Evolutionary conservation across 2,329 filamentous ascomycete species (phyloP), one percentile per base, ranked within the genome.

Genomic region (Didymella glomerata): DNA sequence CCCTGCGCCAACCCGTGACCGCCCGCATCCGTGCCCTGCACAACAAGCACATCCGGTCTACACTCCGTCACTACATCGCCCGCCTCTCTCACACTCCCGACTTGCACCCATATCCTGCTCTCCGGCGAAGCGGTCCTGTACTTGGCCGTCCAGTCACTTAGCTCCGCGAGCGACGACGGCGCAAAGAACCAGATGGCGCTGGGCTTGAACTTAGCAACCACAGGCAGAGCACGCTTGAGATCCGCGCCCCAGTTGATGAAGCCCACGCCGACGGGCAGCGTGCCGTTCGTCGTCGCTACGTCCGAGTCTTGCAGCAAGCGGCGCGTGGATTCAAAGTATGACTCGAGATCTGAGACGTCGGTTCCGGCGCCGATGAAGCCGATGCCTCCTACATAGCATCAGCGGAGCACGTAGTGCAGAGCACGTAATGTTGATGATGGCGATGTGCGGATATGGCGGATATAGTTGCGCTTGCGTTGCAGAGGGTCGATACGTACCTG

Each of bases 101-200:
- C 80, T 69, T 90, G 87, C 2, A 88, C 80, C 73, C 87, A 87
- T 2, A 88, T 81, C 59, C 79, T 79, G n/a, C 57, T 84, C 2
- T 62, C 41, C 54, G 73, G 68, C 74, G 34, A 74, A 68, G 74
- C 62, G 0, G 61, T 58, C 22, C 78, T 71, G 16, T 75, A 65
- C 14, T 68, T 75, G 6, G 45, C 61, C 28, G 73, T 71, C 76
- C 71, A 80, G 32, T 28, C 70, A 16, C 54, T 62, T 54, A 77
- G 72, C 25, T 79, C 76, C 18, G 78, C 69, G 20, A 76, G 18
- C 16, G 80, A 72, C 2, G 79, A 75, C 1, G 87, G 86, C 1
- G 87, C 89, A 67, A 90, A 90, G 10, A 91, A 80, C 88, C 88
- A 91, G 1, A 89, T 78, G 0, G 86, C 87, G 0, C 81, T 82